Evolutionary conservation across 2,329 filamentous ascomycete genomes (phyloP).

Genomic region (Conoideocrella luteorostrata): DNA sequence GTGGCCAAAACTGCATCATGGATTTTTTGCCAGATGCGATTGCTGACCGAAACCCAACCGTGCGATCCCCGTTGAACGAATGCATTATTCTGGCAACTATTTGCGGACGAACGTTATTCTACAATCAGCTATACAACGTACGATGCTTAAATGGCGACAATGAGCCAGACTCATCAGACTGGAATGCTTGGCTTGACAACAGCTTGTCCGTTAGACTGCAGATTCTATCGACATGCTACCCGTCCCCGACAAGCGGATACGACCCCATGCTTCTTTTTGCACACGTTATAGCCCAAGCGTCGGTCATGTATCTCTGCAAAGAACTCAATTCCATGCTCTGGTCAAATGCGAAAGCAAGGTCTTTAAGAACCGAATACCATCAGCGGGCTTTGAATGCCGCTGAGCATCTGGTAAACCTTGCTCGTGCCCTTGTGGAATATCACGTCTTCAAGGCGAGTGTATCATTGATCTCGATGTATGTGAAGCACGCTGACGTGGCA

Average conservation of each 20-base stretch:
- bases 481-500: not conserved
- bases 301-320: not conserved
- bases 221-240: not conserved
- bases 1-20: slow-evolving; percentile 17
- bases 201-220: not conserved
- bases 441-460: slow-evolving; percentile 4
- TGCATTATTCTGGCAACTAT: slow-evolving; percentile 25
- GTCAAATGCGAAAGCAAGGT: not conserved
- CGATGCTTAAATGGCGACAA: not conserved
- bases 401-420: not conserved
- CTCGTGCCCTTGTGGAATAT: not conserved
- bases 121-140: not conserved
- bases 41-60: slow-evolving; percentile 13
- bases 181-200: slow-evolving; percentile 1
- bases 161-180: not conserved
- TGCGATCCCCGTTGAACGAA: slow-evolving; percentile 25
- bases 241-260: not conserved
- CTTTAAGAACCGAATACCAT: not conserved
- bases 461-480: not conserved
- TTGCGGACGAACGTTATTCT: slow-evolving; percentile 6
- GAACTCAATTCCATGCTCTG: not conserved
- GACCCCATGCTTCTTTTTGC: not conserved
- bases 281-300: not conserved
- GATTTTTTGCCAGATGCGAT: slow-evolving; percentile 25
- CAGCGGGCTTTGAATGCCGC: not conserved